phyloP scores from a whole-genome alignment of 768 basidiomycete species.

The Collybia nuda region DNA sequence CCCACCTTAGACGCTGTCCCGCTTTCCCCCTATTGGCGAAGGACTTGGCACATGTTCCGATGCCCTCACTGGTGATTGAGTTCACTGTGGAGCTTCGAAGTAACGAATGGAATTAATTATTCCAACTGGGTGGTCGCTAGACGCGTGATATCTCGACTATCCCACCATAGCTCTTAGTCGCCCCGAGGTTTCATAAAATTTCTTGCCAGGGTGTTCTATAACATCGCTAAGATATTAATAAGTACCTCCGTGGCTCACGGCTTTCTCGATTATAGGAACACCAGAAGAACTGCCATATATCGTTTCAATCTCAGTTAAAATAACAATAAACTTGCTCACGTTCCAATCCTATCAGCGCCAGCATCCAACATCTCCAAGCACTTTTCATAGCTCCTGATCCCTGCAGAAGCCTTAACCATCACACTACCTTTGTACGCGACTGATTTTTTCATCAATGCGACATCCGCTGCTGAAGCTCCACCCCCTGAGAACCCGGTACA shows the following conservation, averaged over 20 bases:
- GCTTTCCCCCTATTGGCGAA: too few species aligned
- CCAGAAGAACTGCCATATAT: slow-evolving; percentile 22
- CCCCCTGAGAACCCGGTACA: slow-evolving; percentile 52
- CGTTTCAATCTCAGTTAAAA: not conserved
- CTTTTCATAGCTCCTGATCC: slow-evolving; percentile 45
- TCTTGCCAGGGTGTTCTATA: too few species aligned
- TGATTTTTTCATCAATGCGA: slow-evolving; percentile 39
- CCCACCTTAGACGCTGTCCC: too few species aligned
- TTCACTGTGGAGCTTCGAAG: too few species aligned
- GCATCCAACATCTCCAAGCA: slow-evolving; percentile 47
- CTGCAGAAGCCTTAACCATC: slow-evolving; percentile 52
- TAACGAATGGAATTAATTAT: too few species aligned
- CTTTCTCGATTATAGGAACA: slow-evolving; percentile 22
- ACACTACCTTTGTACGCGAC: slow-evolving; percentile 37
- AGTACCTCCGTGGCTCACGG: not conserved
- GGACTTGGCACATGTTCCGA: too few species aligned
- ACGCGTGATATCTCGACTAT: too few species aligned
- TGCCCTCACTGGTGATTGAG: too few species aligned
- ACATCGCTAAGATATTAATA: not conserved
- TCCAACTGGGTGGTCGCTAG: too few species aligned
- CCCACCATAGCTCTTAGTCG: too few species aligned
- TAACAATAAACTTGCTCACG: slow-evolving; percentile 32
- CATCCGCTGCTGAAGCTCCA: slow-evolving; percentile 44
- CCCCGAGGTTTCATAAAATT: too few species aligned
- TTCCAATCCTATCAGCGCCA: slow-evolving; percentile 54